phyloP scores from a whole-genome alignment of 306 rosid genomes.

The Casuarina glauca region DNA sequence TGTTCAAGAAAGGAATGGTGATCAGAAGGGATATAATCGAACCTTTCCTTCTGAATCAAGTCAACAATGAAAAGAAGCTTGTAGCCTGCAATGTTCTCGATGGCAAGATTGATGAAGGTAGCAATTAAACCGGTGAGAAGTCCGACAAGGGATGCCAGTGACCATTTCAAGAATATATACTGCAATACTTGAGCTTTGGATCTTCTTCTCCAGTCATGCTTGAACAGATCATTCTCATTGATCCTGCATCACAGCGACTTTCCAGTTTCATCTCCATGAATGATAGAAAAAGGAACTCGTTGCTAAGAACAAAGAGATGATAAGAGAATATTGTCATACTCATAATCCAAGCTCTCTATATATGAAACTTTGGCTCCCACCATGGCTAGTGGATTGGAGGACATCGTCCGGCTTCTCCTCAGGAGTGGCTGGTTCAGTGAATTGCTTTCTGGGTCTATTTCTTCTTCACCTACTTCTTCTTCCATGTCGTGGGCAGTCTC shows the following conservation, averaged over 20 bases:
- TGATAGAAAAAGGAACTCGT: not conserved
- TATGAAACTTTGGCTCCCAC: conserved; percentile 79
- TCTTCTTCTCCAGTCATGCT: conserved; percentile 92
- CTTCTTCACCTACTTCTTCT: conserved; percentile 46
- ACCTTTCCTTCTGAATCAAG: conserved; percentile 59
- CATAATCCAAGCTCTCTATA: conserved; percentile 86
- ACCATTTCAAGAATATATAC: conserved; percentile 73
- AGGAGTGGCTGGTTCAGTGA: conserved; percentile 54
- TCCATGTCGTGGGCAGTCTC: conserved; percentile 32
- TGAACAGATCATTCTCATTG: conserved; percentile 85
- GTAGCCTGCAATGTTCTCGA: conserved; percentile 87
- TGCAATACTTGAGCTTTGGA: conserved; percentile 73
- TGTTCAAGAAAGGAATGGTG: not conserved
- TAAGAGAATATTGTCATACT: conserved; percentile 33
- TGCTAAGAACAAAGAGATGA: not conserved
- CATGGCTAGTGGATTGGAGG: conserved; percentile 72
- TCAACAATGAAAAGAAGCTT: conserved; percentile 63
- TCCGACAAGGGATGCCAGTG: conserved; percentile 73
- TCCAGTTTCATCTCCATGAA: conserved; percentile 3
- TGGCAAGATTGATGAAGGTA: conserved; percentile 79
- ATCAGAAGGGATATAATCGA: conserved; percentile 1
- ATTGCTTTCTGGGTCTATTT: conserved; percentile 70
- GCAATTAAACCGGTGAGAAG: conserved; percentile 82
- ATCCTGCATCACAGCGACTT: conserved; percentile 55
- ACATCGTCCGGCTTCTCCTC: conserved; percentile 64